Evolutionary conservation across 2,329 filamentous ascomycete species (phyloP).

Genomic region (Ophiostoma himal-ulmi): DNA sequence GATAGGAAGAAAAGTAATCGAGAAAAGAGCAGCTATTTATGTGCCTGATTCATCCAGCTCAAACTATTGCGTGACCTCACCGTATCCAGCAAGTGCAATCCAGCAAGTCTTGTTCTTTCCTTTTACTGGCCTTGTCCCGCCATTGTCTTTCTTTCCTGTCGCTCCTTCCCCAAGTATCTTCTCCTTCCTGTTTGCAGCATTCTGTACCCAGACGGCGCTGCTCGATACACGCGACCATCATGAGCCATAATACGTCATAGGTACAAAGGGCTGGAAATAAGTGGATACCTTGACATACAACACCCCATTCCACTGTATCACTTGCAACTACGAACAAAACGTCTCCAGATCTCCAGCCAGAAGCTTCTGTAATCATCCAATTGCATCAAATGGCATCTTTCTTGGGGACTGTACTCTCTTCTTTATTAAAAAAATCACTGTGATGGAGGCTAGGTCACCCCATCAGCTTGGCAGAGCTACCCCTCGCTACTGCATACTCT

Average conservation of each 20-base stretch:
- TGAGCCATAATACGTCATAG: slow-evolving; percentile 23
- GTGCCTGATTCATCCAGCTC: not conserved
- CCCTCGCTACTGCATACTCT: too few relatives aligned
- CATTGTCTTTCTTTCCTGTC: too few relatives aligned
- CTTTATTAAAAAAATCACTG: not conserved
- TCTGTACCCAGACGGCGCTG: slow-evolving; percentile 12
- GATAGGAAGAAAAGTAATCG: not conserved
- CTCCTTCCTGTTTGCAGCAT: not conserved
- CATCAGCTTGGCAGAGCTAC: too few relatives aligned
- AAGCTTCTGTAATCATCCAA: slow-evolving; percentile 12
- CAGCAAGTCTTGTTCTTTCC: not conserved
- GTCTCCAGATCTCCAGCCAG: not conserved
- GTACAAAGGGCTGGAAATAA: slow-evolving; percentile 9
- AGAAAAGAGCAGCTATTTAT: not conserved
- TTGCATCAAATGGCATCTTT: not conserved
- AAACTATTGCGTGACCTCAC: not conserved
- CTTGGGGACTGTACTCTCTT: not conserved
- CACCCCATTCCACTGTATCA: not conserved
- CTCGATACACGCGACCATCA: slow-evolving; percentile 15
- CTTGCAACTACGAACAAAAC: not conserved
- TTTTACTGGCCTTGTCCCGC: not conserved
- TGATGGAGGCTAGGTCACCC: too few relatives aligned
- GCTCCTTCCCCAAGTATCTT: not conserved
- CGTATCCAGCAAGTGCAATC: not conserved
- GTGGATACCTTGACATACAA: not conserved